Base-by-base conservation (phyloP, 345 rosid species). In the Acer saccharum region DNA sequence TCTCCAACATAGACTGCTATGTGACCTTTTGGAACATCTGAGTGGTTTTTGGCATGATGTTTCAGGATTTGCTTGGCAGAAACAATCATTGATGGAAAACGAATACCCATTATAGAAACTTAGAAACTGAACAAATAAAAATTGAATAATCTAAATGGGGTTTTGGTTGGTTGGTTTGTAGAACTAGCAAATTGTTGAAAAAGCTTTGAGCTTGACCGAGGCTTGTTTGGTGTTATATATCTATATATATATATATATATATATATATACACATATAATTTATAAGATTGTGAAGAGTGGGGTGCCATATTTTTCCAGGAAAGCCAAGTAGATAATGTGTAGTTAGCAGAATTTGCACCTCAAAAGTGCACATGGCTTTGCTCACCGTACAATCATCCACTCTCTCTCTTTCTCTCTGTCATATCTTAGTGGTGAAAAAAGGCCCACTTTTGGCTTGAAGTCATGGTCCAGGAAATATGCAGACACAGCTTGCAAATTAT, bases 1-100 rank as follows among this genome's bases (percentile, higher is more conserved):
- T 84, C 85, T 68, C 89, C 89, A 67, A 82, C 83, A 76, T 83
- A 83, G 41, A 87, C 87, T 13, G 83, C 88, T n/a, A 87, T 13
- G 80, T 71, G 84, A 0, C 87, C 88, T 76, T 89, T 86, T 16
- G 89, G 90, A 4, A 87, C 90, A 58, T 50, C 10, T 2, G 41
- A 12, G 18, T 43, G 68, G 23, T 41, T 60, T 41, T 41, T 60
- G 2, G 23, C 62, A 71, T 14, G 7, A 23, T 23, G 72, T 18
- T 71, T 71, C 44, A 73, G 41, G 27, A 73, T 35, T 39, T 75
- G 48, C 48, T 65, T 65, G 23, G 62, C 48, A 65, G 12, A 27
- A 6, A 29, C 44, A n/a, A 75, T 65, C 16, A 27, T 18, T 4
- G 55, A 23, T 44, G 64, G 64, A 3, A 75, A 75, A 12, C 71